Evolutionary conservation across 352 stramenopile species (phyloP).

Genomic region (Globisporangium viniferum): DNA sequence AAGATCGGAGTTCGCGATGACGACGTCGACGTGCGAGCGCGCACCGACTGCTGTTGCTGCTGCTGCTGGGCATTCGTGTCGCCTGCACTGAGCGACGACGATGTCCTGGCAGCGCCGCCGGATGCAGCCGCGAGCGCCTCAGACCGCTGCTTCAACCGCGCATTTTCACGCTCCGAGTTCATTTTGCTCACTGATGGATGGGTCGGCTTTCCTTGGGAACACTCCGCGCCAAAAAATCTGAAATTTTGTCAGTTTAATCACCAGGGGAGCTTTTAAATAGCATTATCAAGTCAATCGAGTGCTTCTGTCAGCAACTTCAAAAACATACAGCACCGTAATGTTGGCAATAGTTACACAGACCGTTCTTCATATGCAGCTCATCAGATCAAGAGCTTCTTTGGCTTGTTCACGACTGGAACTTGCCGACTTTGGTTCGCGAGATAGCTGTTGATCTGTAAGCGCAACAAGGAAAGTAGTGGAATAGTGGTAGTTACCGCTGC

Average conservation of each 20-base stretch:
- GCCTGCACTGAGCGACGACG: not conserved
- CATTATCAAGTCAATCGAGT: not conserved
- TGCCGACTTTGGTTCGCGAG: too few relatives aligned
- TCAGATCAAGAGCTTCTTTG: too few relatives aligned
- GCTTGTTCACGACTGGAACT: too few relatives aligned
- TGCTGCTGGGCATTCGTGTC: not conserved
- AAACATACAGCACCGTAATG: not conserved
- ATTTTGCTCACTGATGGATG: not conserved
- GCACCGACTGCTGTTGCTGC: not conserved
- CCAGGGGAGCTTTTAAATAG: not conserved
- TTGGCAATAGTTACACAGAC: too few relatives aligned
- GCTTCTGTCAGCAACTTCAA: not conserved
- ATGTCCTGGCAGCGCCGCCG: not conserved
- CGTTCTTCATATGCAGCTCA: too few relatives aligned
- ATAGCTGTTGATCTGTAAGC: too few relatives aligned
- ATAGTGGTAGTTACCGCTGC: too few relatives aligned
- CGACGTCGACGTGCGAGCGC: not conserved
- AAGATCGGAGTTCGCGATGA: constrained; percentile 1
- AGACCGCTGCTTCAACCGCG: constrained; percentile 6
- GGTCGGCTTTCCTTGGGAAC: not conserved
- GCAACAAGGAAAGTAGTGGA: too few relatives aligned
- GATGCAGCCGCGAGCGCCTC: not conserved
- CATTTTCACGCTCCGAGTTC: constrained; percentile 11
- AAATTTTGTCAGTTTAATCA: not conserved
- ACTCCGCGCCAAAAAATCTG: not conserved